Conservation (phyloP, 2,329 filamentous ascomycete species). For the Trichoderma polysporum region DNA sequence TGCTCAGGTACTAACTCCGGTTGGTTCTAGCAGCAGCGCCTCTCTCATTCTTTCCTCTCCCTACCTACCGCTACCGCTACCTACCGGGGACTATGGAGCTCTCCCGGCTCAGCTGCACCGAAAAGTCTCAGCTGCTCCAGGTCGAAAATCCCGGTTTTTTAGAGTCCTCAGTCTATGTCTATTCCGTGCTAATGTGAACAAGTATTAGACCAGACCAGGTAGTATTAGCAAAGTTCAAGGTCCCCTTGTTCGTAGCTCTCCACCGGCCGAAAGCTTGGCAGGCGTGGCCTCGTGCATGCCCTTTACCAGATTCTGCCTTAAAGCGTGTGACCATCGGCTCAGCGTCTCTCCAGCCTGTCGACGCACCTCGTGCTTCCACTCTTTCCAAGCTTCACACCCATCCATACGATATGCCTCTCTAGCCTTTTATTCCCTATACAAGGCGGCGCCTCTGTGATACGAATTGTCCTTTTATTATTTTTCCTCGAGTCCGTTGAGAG, state of each 20-base stretch:
- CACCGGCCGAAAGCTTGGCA: conserved; percentile 4
- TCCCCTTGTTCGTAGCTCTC: conserved; percentile 3
- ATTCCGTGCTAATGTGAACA: not conserved
- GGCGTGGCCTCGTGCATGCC: not conserved
- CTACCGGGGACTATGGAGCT: not conserved
- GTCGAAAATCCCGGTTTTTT: not conserved
- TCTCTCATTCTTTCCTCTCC: not conserved
- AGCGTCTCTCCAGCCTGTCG: conserved; percentile 15
- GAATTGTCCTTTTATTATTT: not conserved
- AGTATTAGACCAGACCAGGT: no score
- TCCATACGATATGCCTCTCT: not conserved
- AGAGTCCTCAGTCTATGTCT: not conserved
- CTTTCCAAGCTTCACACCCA: not conserved
- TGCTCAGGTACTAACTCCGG: not conserved
- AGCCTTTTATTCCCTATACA: not conserved
- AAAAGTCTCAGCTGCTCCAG: not conserved
- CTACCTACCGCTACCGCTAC: not conserved
- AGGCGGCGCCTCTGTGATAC: not conserved
- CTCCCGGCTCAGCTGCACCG: not conserved
- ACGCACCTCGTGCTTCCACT: conserved; percentile 14
- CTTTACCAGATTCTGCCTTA: conserved; percentile 4
- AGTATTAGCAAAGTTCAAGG: not conserved
- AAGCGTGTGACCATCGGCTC: conserved; percentile 18
- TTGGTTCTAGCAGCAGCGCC: conserved; percentile 6
- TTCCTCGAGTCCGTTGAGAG: not conserved